phyloP scores from a whole-genome alignment of 2,329 filamentous ascomycete species.

The Pseudogymnoascus sp. region DNA sequence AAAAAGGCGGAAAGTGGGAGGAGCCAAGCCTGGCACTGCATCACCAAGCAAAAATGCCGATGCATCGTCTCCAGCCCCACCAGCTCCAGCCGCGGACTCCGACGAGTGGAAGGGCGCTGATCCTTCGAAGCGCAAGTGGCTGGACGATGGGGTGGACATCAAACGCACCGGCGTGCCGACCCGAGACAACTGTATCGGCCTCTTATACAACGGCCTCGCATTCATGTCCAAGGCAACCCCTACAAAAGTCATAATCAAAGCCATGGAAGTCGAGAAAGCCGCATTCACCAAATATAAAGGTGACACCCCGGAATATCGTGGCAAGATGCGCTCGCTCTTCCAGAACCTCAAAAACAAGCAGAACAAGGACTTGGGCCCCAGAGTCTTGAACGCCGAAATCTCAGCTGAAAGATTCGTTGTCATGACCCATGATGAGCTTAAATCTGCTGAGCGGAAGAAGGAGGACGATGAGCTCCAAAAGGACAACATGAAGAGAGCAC shows the following conservation, averaged over 20 bases:
- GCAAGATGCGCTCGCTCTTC: conserved; percentile 86
- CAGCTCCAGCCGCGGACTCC: conserved; percentile 30
- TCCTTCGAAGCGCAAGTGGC: conserved; percentile 73
- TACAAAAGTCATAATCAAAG: conserved; percentile 62
- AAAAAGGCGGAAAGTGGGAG: conserved; percentile 40
- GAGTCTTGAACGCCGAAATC: conserved; percentile 70
- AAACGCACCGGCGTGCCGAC: conserved; percentile 65
- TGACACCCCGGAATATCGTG: conserved; percentile 68
- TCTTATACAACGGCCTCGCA: conserved; percentile 86
- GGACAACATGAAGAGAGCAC: conserved; percentile 95
- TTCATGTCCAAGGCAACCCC: conserved; percentile 63
- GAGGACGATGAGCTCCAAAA: conserved; percentile 70
- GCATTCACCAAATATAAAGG: conserved; percentile 63
- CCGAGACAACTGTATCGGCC: conserved; percentile 78
- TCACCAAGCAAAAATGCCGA: conserved; percentile 39
- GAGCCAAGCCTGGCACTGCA: conserved; percentile 37
- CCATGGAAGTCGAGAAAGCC: conserved; percentile 76
- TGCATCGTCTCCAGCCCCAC: conserved; percentile 30
- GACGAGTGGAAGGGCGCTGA: conserved; percentile 45
- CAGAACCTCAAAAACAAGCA: conserved; percentile 91
- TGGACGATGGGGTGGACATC: conserved; percentile 71
- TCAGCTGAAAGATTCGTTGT: conserved; percentile 64
- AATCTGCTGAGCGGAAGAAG: conserved; percentile 72
- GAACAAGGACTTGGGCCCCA: conserved; percentile 68
- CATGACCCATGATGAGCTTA: conserved; percentile 88